Conservation (phyloP, 1,284 basidiomycete genomes). For the Papiliotrema fonsecae region DNA sequence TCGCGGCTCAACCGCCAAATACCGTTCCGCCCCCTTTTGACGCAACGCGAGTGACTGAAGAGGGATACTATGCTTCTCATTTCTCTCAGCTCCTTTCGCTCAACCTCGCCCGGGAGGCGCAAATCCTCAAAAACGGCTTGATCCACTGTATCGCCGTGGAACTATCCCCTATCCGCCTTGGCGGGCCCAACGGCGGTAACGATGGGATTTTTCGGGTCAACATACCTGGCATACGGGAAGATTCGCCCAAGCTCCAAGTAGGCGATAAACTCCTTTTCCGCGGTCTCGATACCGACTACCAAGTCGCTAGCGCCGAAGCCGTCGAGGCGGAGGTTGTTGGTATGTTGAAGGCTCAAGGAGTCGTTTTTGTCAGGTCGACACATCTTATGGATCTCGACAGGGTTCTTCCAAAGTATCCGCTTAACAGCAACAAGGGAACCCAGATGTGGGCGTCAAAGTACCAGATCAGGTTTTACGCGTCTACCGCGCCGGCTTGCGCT, state of each 20-base stretch:
- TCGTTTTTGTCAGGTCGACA: slow-evolving; percentile 25
- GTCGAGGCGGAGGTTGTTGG: slow-evolving; percentile 38
- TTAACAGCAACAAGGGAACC: background rate
- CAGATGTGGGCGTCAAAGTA: background rate
- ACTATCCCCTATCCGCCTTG: background rate
- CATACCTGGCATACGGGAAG: slow-evolving; percentile 40
- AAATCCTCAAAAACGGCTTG: slow-evolving; percentile 9
- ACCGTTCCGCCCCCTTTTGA: slow-evolving; percentile 3
- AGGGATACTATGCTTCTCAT: slow-evolving; percentile 13
- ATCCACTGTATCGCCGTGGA: slow-evolving; percentile 11
- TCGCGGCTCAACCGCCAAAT: slow-evolving; percentile 3
- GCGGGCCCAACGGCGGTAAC: background rate
- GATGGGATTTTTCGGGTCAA: slow-evolving; percentile 13
- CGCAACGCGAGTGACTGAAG: background rate
- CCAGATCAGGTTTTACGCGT: slow-evolving; percentile 30
- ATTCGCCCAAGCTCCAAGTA: slow-evolving; percentile 35
- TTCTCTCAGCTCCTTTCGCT: slow-evolving; percentile 19
- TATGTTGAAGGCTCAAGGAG: slow-evolving; percentile 30
- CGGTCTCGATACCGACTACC: slow-evolving; percentile 21
- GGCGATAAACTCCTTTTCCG: slow-evolving; percentile 39
- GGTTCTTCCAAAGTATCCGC: slow-evolving; percentile 1
- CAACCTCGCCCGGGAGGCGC: slow-evolving; percentile 11
- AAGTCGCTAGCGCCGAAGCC: slow-evolving; percentile 17
- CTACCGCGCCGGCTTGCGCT: slow-evolving; percentile 13
- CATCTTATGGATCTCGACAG: slow-evolving; percentile 5